These are phyloP conservation scores for Aspergillus sparsus DNA, from an alignment of 495 filamentous ascomycete genomes.

Conservation along the genomic window DNA sequence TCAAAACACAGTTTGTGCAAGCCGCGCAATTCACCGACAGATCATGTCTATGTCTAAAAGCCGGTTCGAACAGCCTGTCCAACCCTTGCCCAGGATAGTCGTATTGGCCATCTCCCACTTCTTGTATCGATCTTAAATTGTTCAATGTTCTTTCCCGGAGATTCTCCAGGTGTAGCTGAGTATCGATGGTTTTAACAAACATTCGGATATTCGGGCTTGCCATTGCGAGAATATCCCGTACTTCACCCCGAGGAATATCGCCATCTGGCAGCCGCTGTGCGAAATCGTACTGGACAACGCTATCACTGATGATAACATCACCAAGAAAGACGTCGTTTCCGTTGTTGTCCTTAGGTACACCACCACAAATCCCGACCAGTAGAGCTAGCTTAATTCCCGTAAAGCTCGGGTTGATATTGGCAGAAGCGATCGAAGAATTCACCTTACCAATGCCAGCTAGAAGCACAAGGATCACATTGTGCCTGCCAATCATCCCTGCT, in stretches of 20 bases:
- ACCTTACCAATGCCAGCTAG: too few species aligned
- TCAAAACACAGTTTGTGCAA: background rate
- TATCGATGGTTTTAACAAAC: background rate
- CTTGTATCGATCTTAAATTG: background rate
- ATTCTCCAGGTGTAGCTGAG: background rate
- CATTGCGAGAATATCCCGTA: background rate
- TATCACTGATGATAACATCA: background rate
- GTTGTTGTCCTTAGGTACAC: background rate
- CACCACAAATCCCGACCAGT: slow-evolving; percentile 1
- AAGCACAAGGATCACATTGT: too few species aligned
- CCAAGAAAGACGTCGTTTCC: background rate
- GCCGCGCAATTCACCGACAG: background rate
- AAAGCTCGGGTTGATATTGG: background rate
- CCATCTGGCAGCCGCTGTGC: background rate
- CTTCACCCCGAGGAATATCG: background rate
- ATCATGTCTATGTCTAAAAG: background rate
- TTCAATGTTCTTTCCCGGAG: background rate
- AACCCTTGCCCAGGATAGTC: background rate
- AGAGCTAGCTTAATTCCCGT: background rate
- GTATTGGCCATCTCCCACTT: background rate
- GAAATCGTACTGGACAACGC: background rate
- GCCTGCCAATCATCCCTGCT: too few species aligned
- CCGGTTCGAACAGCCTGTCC: background rate
- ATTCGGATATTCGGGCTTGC: background rate
- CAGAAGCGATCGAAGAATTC: background rate